Evolutionary conservation across 2,329 filamentous ascomycete genomes (phyloP), one percentile per base, ranked within the genome.

Genomic region (Phaeosphaeria sp.): DNA sequence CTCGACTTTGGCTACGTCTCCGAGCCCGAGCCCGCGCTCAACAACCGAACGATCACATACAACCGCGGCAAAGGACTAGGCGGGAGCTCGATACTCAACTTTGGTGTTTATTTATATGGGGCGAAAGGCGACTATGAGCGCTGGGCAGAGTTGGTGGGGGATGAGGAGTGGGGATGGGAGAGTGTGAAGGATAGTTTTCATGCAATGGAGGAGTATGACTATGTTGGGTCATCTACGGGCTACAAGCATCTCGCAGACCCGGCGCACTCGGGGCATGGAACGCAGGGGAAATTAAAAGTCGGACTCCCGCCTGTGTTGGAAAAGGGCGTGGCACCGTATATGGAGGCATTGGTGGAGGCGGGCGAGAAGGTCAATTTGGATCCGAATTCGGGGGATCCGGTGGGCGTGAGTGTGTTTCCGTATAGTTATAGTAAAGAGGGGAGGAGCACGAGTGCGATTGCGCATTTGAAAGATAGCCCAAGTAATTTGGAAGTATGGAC

Each of bases 41-140:
- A 77, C 17, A 74, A 75, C 15, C 77, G 81, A 1, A 63, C 74
- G 2, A 78, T 83, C 13, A 56, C 68, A 3, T 79, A 82, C 45
- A 79, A 79, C 22, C 77, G 82, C 6, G 83, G 81, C 33, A 81
- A 81, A 50, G 79, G 83, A 0, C 74, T 86, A 0, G 83, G 83
- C 5, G 83, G 83, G 9, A 80, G 78, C 15, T 81, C 74, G 9
- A 76, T 80, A 0, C 58, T 84, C 27, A 83, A 84, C 59, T 78
- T 81, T 33, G 66, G 72, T n/a, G 73, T 74, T 6, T 76, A 72
- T 45, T 53, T 76, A 20, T 73, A 71, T 24, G 88, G 88, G 2
- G 81, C 85, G 1, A 76, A 78, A 1, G 85, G 86, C 51, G 88
- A 90, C 61, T 89, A 86, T 58, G 81, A 90, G 25, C 80, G 85